A percentile compares a stretch with the other conserved stretches of the same genome.
Conservation (phyloP, 2,329 filamentous ascomycete genomes). For the Trichophyton benhamiae region DNA sequence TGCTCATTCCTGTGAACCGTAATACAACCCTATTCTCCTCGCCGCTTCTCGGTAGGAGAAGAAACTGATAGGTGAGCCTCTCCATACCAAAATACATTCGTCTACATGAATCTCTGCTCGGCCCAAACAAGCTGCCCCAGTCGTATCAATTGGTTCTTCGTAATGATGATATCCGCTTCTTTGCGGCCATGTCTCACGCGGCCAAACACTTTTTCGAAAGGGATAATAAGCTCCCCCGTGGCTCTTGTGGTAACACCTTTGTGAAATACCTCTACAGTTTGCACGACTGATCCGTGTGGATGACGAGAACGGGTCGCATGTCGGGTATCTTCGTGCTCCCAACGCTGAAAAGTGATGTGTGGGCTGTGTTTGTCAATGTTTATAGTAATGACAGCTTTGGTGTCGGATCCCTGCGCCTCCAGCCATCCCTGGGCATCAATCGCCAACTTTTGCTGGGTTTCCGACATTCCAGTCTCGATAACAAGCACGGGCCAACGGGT, state of each 20-base stretch:
- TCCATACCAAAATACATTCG: not conserved
- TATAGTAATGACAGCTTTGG: not conserved
- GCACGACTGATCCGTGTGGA: not conserved
- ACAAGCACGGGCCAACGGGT: not conserved
- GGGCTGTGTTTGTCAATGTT: not conserved
- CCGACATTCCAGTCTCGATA: not conserved
- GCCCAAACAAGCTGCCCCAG: not conserved
- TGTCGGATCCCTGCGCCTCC: not conserved
- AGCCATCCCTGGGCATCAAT: conserved; percentile 3
- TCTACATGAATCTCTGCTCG: not conserved
- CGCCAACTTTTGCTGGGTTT: not conserved
- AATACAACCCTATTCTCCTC: too few relatives aligned
- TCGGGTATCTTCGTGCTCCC: not conserved
- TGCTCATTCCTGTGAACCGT: too few relatives aligned
- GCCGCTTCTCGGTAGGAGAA: too few relatives aligned
- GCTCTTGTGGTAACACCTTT: not conserved
- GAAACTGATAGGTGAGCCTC: too few relatives aligned
- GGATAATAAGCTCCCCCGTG: not conserved
- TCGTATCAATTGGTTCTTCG: not conserved
- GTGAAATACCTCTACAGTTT: not conserved
- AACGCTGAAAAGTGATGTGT: not conserved
- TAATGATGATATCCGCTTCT: not conserved
- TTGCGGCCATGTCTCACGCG: not conserved
- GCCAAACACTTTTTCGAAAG: not conserved
- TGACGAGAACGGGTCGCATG: not conserved